Percentiles rank a stretch among this genome's conserved stretches.
These are phyloP conservation scores for Acanthamoeba lenticulata DNA, from an alignment of 208 protist genomes.

Conservation along the genomic window DNA sequence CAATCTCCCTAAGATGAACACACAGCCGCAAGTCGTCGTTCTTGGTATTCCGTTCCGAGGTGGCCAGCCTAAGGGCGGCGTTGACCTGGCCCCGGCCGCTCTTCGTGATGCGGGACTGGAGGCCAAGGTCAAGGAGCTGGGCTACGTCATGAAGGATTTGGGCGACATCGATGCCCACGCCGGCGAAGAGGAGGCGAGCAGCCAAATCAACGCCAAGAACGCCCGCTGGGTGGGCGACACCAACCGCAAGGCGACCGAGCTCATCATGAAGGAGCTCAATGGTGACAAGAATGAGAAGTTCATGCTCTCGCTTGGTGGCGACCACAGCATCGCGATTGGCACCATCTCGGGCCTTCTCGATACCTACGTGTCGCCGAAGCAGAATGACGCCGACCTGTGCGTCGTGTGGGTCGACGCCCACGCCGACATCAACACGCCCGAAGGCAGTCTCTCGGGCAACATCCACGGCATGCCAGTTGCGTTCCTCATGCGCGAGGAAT, in stretches of 20 bases:
- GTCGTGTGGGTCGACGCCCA: slow-evolving; percentile 90
- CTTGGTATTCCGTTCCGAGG: background rate
- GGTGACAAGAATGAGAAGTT: background rate
- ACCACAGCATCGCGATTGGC: slow-evolving; percentile 67
- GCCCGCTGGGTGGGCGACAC: slow-evolving; percentile 2
- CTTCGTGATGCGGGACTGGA: background rate
- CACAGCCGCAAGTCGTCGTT: background rate
- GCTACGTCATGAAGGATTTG: background rate
- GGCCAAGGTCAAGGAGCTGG: background rate
- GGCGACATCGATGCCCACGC: slow-evolving; percentile 22
- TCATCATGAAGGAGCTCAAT: background rate
- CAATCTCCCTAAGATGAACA: background rate
- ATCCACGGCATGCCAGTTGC: slow-evolving; percentile 88
- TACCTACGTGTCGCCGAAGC: background rate
- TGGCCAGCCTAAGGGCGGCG: slow-evolving; percentile 27
- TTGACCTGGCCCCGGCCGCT: background rate
- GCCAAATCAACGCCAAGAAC: slow-evolving; percentile 5
- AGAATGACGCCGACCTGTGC: slow-evolving; percentile 77
- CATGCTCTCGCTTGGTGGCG: slow-evolving; percentile 47
- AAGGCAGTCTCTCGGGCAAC: slow-evolving; percentile 82
- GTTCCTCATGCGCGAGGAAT: slow-evolving; percentile 48
- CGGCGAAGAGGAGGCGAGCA: background rate
- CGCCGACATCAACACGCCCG: slow-evolving; percentile 89
- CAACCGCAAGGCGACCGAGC: background rate
- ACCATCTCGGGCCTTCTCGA: slow-evolving; percentile 13